Conservation (phyloP, 805 yeast species). For the Candida michaelii region DNA sequence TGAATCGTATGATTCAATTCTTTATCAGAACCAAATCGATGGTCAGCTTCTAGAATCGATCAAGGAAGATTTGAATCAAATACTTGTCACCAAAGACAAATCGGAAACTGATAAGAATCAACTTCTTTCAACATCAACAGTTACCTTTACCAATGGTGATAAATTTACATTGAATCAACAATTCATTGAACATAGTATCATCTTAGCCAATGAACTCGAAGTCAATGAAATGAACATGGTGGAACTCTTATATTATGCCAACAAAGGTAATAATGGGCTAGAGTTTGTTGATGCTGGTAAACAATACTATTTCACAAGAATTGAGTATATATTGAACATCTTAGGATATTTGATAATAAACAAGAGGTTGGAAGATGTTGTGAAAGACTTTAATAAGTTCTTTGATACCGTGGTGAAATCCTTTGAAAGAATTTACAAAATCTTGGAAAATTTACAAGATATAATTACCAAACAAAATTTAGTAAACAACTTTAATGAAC, state of each 20-base stretch:
- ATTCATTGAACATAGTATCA: conserved; percentile 61
- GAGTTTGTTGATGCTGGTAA: conserved; percentile 61
- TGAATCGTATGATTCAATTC: conserved; percentile 48
- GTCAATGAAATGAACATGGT: conserved; percentile 78
- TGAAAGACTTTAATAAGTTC: conserved; percentile 21
- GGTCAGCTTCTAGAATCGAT: conserved; percentile 29
- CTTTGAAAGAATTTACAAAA: conserved; percentile 57
- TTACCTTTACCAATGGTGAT: conserved; percentile 54
- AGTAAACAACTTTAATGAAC: conserved; percentile 49
- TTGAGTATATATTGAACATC: conserved; percentile 72
- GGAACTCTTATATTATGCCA: conserved; percentile 57
- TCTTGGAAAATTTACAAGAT: conserved; percentile 55
- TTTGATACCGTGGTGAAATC: conserved; percentile 48
- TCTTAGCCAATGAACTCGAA: conserved; percentile 49
- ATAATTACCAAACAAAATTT: conserved; percentile 46
- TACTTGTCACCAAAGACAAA: conserved; percentile 41
- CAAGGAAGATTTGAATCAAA: conserved; percentile 43
- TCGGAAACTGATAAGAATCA: conserved; percentile 46
- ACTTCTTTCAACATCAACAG: conserved; percentile 37
- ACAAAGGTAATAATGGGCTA: conserved; percentile 43
- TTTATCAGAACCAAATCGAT: conserved; percentile 21
- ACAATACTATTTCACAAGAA: conserved; percentile 65
- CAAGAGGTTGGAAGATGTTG: conserved; percentile 22
- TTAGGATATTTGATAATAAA: conserved; percentile 34
- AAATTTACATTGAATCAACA: conserved; percentile 63